Evolutionary conservation across 352 stramenopile genomes (phyloP).

Genomic region (Thalassiosira mediterranea): DNA sequence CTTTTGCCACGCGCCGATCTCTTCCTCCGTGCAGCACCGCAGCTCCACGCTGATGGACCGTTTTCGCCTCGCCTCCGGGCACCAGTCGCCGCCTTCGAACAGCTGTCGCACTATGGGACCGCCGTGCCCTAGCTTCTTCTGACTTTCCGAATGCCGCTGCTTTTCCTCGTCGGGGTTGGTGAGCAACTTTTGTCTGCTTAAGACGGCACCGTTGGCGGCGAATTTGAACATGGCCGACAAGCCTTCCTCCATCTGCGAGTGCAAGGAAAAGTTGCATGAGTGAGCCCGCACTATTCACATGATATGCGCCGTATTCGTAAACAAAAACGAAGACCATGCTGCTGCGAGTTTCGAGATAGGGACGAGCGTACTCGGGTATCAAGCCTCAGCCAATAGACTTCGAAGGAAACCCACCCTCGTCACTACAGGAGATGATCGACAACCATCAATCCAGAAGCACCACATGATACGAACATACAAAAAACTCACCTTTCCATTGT

Average conservation of each 20-base stretch:
- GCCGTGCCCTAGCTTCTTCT: constrained; percentile 8
- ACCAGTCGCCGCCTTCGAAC: constrained; percentile 64
- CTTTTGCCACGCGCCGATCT: constrained; percentile 51
- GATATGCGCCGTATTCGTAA: no score
- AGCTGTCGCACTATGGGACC: constrained; percentile 28
- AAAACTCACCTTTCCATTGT: constrained; percentile 15
- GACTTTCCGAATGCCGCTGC: not conserved
- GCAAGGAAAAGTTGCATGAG: no score
- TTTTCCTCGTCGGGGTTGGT: not conserved
- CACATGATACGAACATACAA: constrained; percentile 15
- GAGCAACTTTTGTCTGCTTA: not conserved
- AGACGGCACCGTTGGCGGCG: not conserved
- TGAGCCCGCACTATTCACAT: no score
- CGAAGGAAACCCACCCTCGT: no score
- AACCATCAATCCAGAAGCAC: not conserved
- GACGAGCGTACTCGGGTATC: no score
- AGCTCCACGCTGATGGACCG: constrained; percentile 59
- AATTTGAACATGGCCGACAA: no score
- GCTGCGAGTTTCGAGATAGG: no score
- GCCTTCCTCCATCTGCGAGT: no score
- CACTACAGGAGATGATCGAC: not conserved
- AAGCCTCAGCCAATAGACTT: no score
- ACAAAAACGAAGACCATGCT: no score
- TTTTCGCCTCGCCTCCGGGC: constrained; percentile 51
- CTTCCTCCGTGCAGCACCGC: constrained; percentile 65